Conservation (phyloP, 176 grass and related monocot species). For the Carex cristatella region DNA sequence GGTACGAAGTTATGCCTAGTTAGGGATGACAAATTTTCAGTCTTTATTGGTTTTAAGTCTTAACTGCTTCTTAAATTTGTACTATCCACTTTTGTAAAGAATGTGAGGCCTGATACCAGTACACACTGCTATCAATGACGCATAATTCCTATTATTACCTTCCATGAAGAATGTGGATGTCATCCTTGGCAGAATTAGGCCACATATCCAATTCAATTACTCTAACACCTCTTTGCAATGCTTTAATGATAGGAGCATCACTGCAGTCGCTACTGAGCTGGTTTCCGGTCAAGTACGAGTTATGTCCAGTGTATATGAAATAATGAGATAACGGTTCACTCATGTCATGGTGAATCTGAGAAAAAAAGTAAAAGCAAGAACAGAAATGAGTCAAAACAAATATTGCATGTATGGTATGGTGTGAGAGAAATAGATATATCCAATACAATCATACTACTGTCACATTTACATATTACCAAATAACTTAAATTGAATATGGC, state of each 20-base stretch:
- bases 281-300: slow-evolving; percentile 91
- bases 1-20: not conserved
- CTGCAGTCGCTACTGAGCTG: slow-evolving; percentile 99
- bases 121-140: not conserved
- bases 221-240: slow-evolving; percentile 75
- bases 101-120: not conserved
- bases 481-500: not conserved
- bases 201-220: slow-evolving; percentile 98
- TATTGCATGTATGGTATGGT: not conserved
- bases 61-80: not conserved
- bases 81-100: not conserved
- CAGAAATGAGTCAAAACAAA: not conserved
- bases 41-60: not conserved
- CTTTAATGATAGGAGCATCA: slow-evolving; percentile 92
- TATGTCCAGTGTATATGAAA: slow-evolving; percentile 95
- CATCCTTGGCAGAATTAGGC: slow-evolving; percentile 93
- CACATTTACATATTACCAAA: not conserved
- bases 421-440: not conserved
- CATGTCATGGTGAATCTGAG: slow-evolving; percentile 93
- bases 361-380: not conserved
- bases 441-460: too few species aligned
- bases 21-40: not conserved
- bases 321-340: slow-evolving; percentile 80
- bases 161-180: slow-evolving; percentile 90
- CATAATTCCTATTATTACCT: slow-evolving; percentile 36